These are phyloP conservation scores for Tilletia setariae DNA, from an alignment of 1,284 basidiomycete genomes.

Conservation along the genomic window DNA sequence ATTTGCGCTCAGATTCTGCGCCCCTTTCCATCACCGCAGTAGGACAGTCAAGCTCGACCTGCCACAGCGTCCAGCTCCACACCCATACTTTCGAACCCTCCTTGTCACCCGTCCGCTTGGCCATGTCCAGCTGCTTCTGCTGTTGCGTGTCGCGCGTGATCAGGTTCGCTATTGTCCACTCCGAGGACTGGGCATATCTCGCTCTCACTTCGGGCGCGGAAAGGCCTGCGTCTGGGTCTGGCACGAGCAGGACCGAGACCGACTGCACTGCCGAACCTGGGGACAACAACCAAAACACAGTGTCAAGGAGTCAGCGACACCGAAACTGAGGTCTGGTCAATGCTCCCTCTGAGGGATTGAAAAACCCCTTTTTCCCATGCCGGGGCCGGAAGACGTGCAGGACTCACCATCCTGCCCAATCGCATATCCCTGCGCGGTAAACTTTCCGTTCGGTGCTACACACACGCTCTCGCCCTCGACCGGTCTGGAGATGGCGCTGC, in stretches of 20 bases:
- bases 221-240: not conserved
- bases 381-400: no score
- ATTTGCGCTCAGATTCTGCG: no score
- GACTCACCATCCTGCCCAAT: conserved; percentile 29
- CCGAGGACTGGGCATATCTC: not conserved
- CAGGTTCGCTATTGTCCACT: no score
- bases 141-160: conserved; percentile 13
- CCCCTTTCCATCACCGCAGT: not conserved
- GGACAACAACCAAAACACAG: no score
- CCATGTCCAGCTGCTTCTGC: not conserved
- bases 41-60: conserved; percentile 16
- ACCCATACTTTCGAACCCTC: not conserved
- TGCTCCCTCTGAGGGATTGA: no score
- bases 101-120: not conserved
- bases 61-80: conserved; percentile 40
- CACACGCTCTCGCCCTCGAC: not conserved
- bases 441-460: conserved; percentile 8
- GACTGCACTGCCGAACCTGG: not conserved
- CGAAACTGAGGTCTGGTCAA: no score
- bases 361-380: no score
- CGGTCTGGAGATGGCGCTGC: conserved; percentile 28
- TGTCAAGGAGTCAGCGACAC: no score
- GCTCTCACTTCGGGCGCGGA: not conserved
- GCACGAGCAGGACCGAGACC: not conserved
- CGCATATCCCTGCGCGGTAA: conserved; percentile 27